These are phyloP conservation scores for Rhodomyrtus tomentosa DNA, from an alignment of 345 rosid species.

Conservation along the genomic window DNA sequence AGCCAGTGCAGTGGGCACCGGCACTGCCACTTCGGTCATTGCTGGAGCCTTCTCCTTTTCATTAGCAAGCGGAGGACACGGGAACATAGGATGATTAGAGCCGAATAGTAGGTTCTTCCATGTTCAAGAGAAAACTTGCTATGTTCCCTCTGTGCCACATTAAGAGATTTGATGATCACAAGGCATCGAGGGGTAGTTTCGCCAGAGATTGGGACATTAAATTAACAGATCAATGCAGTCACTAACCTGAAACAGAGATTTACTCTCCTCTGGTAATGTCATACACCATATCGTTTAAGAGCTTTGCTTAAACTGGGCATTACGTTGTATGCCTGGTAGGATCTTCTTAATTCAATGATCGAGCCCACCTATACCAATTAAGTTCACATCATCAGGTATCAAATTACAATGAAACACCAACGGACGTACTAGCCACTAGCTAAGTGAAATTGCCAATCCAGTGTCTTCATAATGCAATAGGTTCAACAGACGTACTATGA, in stretches of 20 bases:
- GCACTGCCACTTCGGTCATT: background rate
- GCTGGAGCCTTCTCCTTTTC: background rate
- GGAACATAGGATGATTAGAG: background rate
- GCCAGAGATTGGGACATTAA: background rate
- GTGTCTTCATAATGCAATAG: background rate
- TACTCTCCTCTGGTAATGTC: background rate
- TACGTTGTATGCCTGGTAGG: constrained; percentile 92
- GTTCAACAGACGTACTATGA: background rate
- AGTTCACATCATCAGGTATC: background rate
- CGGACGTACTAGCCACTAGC: background rate
- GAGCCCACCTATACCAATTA: constrained; percentile 68
- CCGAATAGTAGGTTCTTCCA: background rate
- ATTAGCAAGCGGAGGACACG: background rate
- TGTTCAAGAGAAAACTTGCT: background rate
- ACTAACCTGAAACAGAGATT: background rate
- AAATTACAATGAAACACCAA: background rate
- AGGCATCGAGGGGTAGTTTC: background rate
- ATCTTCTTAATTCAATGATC: constrained; percentile 88
- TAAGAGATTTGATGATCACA: background rate
- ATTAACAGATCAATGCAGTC: background rate
- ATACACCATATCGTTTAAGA: constrained; percentile 70
- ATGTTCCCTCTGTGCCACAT: background rate
- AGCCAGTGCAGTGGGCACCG: background rate
- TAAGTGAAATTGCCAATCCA: background rate
- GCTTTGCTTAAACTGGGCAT: constrained; percentile 96